A percentile compares a stretch with the other conserved stretches of the same genome.
These are phyloP conservation scores for Microbotryum intermedium DNA, from an alignment of 1,284 basidiomycete species.

Conservation along the genomic window DNA sequence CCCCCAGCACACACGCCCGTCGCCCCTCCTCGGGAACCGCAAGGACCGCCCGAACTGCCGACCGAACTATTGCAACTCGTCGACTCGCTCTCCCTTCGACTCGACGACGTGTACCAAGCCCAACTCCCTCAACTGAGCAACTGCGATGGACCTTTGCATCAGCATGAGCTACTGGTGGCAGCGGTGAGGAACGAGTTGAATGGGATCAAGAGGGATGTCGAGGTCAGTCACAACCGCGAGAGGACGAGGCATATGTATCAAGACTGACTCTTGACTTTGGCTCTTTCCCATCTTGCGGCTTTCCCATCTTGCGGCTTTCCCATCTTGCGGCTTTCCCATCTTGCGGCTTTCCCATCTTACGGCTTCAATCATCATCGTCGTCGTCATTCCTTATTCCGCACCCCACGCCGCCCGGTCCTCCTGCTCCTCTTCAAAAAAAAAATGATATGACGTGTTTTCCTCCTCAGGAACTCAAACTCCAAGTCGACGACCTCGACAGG, in stretches of 20 bases:
- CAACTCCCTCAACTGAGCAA: constrained; percentile 63
- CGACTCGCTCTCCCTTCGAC: constrained; percentile 49
- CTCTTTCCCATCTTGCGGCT: no score
- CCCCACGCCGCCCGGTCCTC: no score
- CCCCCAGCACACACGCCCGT: constrained; percentile 26
- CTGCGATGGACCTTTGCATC: constrained; percentile 56
- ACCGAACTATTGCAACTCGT: constrained; percentile 10
- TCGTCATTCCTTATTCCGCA: no score
- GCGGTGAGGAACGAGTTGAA: constrained; percentile 69
- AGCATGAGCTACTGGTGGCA: constrained; percentile 62
- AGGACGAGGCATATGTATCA: no score
- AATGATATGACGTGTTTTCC: no score
- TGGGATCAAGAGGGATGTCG: constrained; percentile 52
- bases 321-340: no score
- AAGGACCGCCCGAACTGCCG: constrained; percentile 11
- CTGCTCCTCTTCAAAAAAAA: neutral
- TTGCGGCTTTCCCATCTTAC: no score
- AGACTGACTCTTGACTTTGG: no score
- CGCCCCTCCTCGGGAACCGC: constrained; percentile 2
- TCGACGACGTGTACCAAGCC: constrained; percentile 56
- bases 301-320: neutral
- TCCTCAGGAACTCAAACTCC: constrained; percentile 24
- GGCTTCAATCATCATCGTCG: no score
- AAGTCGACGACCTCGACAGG: constrained; percentile 24
- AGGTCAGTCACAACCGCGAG: constrained; percentile 56